These are phyloP conservation scores for Acanthochlamys bracteata DNA, from an alignment of 106 monocot species.

Conservation along the genomic window DNA sequence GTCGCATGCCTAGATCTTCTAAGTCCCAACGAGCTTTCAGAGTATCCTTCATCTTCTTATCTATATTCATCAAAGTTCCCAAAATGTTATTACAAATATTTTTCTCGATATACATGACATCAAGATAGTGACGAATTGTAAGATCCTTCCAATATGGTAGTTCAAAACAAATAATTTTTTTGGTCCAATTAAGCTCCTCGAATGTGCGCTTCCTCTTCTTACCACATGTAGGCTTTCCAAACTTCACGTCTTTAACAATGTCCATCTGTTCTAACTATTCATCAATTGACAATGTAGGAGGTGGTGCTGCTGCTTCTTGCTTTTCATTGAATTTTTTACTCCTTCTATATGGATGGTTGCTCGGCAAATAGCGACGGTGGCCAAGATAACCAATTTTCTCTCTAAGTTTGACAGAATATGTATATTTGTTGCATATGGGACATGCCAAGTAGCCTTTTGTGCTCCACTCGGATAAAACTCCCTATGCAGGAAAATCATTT, in stretches of 20 bases:
- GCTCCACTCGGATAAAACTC: constrained; percentile 14
- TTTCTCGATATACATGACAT: too few species aligned
- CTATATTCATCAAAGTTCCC: neutral
- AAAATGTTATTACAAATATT: neutral
- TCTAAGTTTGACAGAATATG: neutral
- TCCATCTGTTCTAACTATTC: neutral
- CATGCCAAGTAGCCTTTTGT: constrained; percentile 16
- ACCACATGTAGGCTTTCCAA: neutral
- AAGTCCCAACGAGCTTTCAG: neutral
- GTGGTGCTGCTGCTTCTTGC: neutral
- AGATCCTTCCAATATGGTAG: neutral
- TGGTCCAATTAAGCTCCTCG: constrained; percentile 1
- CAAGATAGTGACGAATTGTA: too few species aligned
- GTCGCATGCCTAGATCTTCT: neutral
- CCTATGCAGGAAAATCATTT: constrained; percentile 20
- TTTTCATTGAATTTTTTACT: constrained; percentile 10
- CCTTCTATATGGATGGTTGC: neutral
- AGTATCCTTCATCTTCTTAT: constrained; percentile 2
- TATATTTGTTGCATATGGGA: constrained; percentile 4
- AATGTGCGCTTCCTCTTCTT: neutral
- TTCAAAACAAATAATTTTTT: neutral
- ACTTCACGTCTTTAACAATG: neutral
- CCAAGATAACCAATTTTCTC: constrained; percentile 24
- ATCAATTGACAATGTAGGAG: neutral
- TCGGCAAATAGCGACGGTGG: constrained; percentile 10